phyloP scores from a whole-genome alignment of 2,329 filamentous ascomycete genomes.

The Neoascochyta sp. region DNA sequence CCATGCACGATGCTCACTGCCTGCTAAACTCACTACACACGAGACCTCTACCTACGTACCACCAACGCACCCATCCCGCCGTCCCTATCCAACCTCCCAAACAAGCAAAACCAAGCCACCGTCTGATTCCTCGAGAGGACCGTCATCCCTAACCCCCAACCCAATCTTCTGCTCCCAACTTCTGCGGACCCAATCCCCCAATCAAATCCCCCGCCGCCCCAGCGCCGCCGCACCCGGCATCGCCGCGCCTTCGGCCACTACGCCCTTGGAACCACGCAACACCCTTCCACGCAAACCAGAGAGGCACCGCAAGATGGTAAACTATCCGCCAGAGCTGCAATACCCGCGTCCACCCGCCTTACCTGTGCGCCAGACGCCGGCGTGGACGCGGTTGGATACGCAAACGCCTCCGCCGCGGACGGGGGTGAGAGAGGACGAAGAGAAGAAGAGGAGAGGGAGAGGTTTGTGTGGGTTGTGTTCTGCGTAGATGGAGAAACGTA shows the following conservation, averaged over 20 bases:
- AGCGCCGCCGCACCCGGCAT: slow-evolving; percentile 16
- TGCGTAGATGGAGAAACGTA: too few relatives aligned
- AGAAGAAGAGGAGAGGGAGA: too few relatives aligned
- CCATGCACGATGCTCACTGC: not conserved
- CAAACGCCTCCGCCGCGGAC: slow-evolving; percentile 13
- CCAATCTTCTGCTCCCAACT: slow-evolving; percentile 1
- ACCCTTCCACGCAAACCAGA: slow-evolving; percentile 2
- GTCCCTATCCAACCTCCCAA: too few relatives aligned
- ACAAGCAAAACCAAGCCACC: too few relatives aligned
- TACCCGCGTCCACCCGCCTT: slow-evolving; percentile 22
- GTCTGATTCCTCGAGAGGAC: not conserved
- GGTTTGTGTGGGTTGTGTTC: too few relatives aligned
- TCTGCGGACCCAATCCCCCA: slow-evolving; percentile 4
- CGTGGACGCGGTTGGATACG: slow-evolving; percentile 19
- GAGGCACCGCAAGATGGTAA: slow-evolving; percentile 8
- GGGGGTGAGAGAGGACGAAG: too few relatives aligned
- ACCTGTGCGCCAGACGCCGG: slow-evolving; percentile 20
- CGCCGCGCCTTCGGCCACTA: slow-evolving; percentile 9
- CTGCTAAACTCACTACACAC: slow-evolving; percentile 1
- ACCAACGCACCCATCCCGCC: not conserved
- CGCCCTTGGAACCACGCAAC: slow-evolving; percentile 1
- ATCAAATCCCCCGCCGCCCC: slow-evolving; percentile 2
- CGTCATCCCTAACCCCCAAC: not conserved
- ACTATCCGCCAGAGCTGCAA: slow-evolving; percentile 17
- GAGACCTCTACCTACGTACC: slow-evolving; percentile 1